Percentiles rank a stretch among this genome's conserved stretches.
These are phyloP conservation scores for Ascodesmis nigricans DNA, from an alignment of 495 filamentous ascomycete species.

Conservation along the genomic window DNA sequence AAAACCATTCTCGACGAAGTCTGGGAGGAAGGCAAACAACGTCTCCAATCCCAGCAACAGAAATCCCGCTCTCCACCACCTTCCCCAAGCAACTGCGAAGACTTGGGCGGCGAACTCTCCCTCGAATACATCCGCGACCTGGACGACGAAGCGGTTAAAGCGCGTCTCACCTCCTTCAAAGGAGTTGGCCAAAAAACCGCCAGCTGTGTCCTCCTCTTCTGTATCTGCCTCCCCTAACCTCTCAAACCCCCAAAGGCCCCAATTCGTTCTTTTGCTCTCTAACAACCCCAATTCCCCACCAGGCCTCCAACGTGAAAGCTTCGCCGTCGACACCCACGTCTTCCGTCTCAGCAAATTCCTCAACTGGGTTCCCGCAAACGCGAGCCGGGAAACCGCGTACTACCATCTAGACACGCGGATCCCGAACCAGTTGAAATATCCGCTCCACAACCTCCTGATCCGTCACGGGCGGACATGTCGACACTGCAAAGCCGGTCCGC, in stretches of 20 bases:
- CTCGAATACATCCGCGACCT: slow-evolving; percentile 59
- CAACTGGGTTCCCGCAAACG: slow-evolving; percentile 51
- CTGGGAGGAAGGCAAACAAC: slow-evolving; percentile 40
- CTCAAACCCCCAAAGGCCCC: too few species aligned
- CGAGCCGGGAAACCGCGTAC: slow-evolving; percentile 48
- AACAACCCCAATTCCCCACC: not conserved
- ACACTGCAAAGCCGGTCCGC: not conserved
- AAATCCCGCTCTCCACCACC: not conserved
- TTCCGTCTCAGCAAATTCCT: slow-evolving; percentile 66
- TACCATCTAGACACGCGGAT: slow-evolving; percentile 60
- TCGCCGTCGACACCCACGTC: slow-evolving; percentile 75
- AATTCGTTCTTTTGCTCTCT: not conserved
- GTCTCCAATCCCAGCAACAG: slow-evolving; percentile 17
- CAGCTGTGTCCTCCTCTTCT: slow-evolving; percentile 65
- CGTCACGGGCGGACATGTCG: slow-evolving; percentile 69
- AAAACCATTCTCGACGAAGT: slow-evolving; percentile 66
- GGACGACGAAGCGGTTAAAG: slow-evolving; percentile 45
- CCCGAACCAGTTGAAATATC: slow-evolving; percentile 71
- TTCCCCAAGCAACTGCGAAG: slow-evolving; percentile 25
- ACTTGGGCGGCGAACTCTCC: slow-evolving; percentile 35
- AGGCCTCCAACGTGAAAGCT: slow-evolving; percentile 44
- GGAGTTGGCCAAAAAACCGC: slow-evolving; percentile 87
- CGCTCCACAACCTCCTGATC: slow-evolving; percentile 71
- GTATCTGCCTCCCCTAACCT: slow-evolving; percentile 17
- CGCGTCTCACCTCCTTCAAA: slow-evolving; percentile 48